Percentiles rank a stretch among this genome's conserved stretches.
phyloP scores from a whole-genome alignment of 345 rosid species.

The Sonneratia alba region DNA sequence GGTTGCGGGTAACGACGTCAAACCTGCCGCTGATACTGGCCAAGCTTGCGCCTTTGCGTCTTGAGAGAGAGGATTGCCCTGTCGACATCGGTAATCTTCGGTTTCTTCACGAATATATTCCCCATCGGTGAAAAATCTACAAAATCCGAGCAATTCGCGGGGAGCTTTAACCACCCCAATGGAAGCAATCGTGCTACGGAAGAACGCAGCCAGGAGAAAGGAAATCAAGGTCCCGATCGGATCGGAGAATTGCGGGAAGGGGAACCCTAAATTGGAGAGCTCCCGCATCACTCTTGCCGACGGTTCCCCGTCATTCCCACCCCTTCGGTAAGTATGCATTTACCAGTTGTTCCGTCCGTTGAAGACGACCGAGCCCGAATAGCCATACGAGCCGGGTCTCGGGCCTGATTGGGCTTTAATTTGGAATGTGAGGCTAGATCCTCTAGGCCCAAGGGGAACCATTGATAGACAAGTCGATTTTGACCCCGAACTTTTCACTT shows the following conservation, averaged over 20 bases:
- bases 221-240: neutral
- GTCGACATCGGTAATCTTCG: slow-evolving; percentile 89
- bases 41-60: slow-evolving; percentile 94
- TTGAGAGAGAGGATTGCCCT: slow-evolving; percentile 88
- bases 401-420: neutral
- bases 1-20: neutral
- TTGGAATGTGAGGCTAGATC: too few relatives aligned
- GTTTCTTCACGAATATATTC: slow-evolving; percentile 86
- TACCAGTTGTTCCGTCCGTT: neutral
- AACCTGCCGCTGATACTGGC: slow-evolving; percentile 82
- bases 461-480: too few relatives aligned
- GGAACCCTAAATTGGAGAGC: neutral
- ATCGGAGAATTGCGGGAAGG: neutral
- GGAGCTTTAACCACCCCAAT: neutral
- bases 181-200: neutral
- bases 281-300: neutral
- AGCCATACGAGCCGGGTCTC: neutral
- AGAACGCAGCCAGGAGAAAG: neutral
- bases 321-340: neutral
- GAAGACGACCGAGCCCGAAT: neutral
- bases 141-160: neutral
- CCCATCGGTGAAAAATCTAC: slow-evolving; percentile 38
- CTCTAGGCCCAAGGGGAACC: too few relatives aligned
- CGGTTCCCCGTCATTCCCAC: neutral
- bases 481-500: too few relatives aligned